Base-by-base conservation (phyloP, 169 alveolate genomes). In the Miamiensis avidus region DNA sequence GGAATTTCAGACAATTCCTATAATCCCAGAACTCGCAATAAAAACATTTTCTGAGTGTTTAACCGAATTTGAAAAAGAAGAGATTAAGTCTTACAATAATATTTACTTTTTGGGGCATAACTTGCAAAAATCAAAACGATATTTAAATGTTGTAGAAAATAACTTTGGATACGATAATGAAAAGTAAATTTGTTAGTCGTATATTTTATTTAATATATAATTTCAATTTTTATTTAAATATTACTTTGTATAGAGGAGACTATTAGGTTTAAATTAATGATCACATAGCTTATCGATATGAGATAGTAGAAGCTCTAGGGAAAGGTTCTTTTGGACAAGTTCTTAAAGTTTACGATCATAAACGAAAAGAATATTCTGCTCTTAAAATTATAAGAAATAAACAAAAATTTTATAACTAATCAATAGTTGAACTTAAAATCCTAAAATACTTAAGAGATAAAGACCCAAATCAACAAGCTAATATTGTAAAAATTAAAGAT, bases 241-340 rank as follows among this genome's bases (percentile, higher is more conserved):
- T 49, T 49, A 11, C 20, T 49, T 49, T 49, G 4, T 49, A 49
- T 77, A 92, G 92, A 69, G 98, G 98, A 25, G 97, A 95, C 78
- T 96, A 96, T 87, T 87, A 86, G 76, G 87, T 91, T 76, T 85
- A 90, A 6, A 34, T 85, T 25, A 91, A 94, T 31, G 95, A 92
- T 74, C 98, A 96, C 82, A 89, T 96, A 31, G 97, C 94, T 49
- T 96, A 91, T 77, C 82, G 98, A 86, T 96, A 90, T 90, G 98
- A 96, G 86, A 92, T 96, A 1, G 31, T 94, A 32, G 96, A 88
- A 72, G 75, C 84, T 69, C 87, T 95, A 27, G 99, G 99, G 4
- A 94, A 95, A 81, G 99, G 99, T 0, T 89, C 96, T 28, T 97
- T 95, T 86, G 99, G 99, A 0, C 92, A 95, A 72, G 99, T 97